These are phyloP conservation scores for Anisodus tanguticus DNA, from an alignment of 257 asterid species.

Conservation along the genomic window DNA sequence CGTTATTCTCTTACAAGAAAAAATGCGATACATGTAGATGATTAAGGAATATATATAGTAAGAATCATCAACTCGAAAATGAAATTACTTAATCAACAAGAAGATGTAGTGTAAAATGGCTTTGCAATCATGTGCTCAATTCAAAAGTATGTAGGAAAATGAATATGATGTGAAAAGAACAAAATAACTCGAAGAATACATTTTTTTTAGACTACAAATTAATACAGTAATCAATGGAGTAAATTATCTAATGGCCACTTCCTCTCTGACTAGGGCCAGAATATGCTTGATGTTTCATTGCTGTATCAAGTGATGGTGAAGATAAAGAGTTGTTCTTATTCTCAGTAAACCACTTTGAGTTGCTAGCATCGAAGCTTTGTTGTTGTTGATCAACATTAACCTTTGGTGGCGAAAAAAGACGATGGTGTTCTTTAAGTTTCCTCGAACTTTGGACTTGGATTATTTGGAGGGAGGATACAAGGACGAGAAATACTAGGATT, in stretches of 20 bases:
- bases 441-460: slow-evolving; percentile 25
- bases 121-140: slow-evolving; percentile 8
- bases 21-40: too few species aligned
- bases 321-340: background rate
- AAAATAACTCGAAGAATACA: background rate
- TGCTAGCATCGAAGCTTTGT: background rate
- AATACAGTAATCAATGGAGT: background rate
- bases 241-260: slow-evolving; percentile 34
- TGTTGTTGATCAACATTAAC: background rate
- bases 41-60: background rate
- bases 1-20: too few species aligned
- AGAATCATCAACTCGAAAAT: background rate
- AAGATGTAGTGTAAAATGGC: background rate
- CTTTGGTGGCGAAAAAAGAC: background rate
- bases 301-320: background rate
- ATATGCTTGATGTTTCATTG: slow-evolving; percentile 28
- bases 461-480: background rate
- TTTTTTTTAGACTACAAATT: background rate
- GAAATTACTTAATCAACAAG: background rate
- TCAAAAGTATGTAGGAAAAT: background rate
- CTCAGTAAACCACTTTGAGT: slow-evolving; percentile 12
- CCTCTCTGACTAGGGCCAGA: slow-evolving; percentile 43
- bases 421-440: slow-evolving; percentile 14
- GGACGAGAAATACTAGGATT: slow-evolving; percentile 29
- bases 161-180: background rate